Evolutionary conservation across 108 stramenopile species (phyloP), one percentile per base, ranked within the genome.

Genomic region (Cyclotella sp.): DNA sequence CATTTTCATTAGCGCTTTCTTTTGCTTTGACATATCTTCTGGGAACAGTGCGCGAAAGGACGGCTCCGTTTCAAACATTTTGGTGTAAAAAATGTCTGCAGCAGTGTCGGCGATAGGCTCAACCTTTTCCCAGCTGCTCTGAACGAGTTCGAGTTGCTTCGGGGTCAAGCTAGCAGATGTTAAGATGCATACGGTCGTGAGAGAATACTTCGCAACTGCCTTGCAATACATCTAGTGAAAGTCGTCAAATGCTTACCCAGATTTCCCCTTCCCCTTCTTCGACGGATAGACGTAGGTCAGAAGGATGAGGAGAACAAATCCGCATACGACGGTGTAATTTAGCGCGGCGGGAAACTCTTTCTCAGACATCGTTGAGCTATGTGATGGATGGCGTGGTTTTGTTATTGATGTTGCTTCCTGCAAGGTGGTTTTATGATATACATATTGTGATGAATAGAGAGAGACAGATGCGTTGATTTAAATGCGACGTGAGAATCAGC

Each of bases 101-200:
- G 77, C 77, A 19, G 39, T 24, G 45, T 78, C 77, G 0, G 70
- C 63, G 21, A 78, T 78, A 12, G 77, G 77, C 43, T 71, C 77
- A 41, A 71, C 70, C 46, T 72, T 78, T n/a, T 46, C 77, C 77
- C 77, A 78, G 41, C 69, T 70, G 14, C 61, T 57, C 54, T 78
- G 77, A 39, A 78, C 77, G 19, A 78, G 69, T 44, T 27, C 26
- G 34, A 58, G 58, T 72, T 72, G 72, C 24, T 61, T 59, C 7
- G 59, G 14, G 22, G 64, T 44, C 24, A 65, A 22, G 8, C 55
- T 24, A 26, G 7, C n/a, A 24, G 21, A 24, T 12, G 9, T 24
- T 7, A 12, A 55, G 55, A 21, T 24, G 24, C 3, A 3, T 3
- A n/a, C 1, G n/a, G 47, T 34, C 6, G 47, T 49, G 6, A 7